Percentiles rank a stretch among this genome's conserved stretches.
Conservation (phyloP, 352 stramenopile genomes). For the Pythium periplocum region DNA sequence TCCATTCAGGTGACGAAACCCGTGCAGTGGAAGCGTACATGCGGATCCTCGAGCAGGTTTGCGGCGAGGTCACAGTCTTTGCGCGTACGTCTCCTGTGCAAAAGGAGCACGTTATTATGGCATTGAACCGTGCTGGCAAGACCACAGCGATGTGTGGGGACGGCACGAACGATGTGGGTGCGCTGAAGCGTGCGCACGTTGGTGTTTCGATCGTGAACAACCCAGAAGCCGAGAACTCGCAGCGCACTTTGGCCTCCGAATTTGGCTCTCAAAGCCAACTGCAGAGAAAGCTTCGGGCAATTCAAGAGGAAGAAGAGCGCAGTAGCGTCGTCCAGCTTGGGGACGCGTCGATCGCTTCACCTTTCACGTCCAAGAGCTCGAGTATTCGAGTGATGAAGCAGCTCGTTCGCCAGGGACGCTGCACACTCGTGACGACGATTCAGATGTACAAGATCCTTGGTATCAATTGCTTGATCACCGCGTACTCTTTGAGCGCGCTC, state of each 20-base stretch:
- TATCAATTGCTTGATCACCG: slow-evolving; percentile 93
- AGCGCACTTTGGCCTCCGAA: slow-evolving; percentile 7
- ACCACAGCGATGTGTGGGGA: slow-evolving; percentile 95
- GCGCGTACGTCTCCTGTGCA: slow-evolving; percentile 89
- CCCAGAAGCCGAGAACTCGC: slow-evolving; percentile 17
- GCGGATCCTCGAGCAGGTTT: slow-evolving; percentile 18
- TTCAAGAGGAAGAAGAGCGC: slow-evolving; percentile 29
- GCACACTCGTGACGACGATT: slow-evolving; percentile 95
- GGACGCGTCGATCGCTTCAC: slow-evolving; percentile 95
- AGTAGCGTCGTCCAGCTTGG: slow-evolving; percentile 88
- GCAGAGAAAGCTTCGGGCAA: slow-evolving; percentile 10
- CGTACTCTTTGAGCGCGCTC: slow-evolving; percentile 91
- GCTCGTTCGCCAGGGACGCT: slow-evolving; percentile 93
- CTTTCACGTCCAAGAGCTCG: slow-evolving; percentile 93
- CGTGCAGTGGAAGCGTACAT: slow-evolving; percentile 25
- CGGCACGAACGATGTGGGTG: slow-evolving; percentile 94
- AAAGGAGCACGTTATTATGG: slow-evolving; percentile 90
- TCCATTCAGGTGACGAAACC: slow-evolving; percentile 15
- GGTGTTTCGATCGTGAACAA: slow-evolving; percentile 92
- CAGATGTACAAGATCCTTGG: slow-evolving; percentile 94
- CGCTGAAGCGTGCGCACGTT: slow-evolving; percentile 88
- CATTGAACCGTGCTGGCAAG: slow-evolving; percentile 82
- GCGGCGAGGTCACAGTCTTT: slow-evolving; percentile 74
- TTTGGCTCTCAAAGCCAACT: slow-evolving; percentile 7
- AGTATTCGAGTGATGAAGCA: slow-evolving; percentile 73